phyloP scores from a whole-genome alignment of 1,284 basidiomycete species.

The Vanrija humicola region DNA sequence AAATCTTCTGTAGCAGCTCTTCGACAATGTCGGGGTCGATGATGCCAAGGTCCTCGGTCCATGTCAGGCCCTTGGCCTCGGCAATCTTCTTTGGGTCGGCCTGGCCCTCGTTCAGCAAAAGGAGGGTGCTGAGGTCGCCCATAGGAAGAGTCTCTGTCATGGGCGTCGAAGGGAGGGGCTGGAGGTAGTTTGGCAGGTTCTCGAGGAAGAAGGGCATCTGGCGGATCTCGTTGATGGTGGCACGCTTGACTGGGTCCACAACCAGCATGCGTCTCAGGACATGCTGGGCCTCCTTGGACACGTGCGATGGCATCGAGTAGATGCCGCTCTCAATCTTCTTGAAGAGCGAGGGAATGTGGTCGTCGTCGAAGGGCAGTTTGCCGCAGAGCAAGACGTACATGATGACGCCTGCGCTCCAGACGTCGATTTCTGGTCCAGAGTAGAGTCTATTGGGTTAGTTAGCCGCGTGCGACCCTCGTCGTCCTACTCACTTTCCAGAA shows the following conservation, averaged over 20 bases:
- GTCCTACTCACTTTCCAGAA: constrained; percentile 61
- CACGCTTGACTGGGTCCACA: constrained; percentile 86
- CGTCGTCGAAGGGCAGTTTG: constrained; percentile 88
- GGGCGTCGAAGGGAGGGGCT: constrained; percentile 74
- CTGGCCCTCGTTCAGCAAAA: constrained; percentile 42
- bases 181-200: constrained; percentile 80
- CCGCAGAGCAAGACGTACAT: constrained; percentile 94
- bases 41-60: constrained; percentile 61
- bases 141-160: constrained; percentile 48
- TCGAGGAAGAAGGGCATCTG: constrained; percentile 81
- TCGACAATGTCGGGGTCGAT: constrained; percentile 87
- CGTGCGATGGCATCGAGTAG: constrained; percentile 73
- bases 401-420: constrained; percentile 96
- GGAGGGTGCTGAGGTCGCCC: constrained; percentile 42
- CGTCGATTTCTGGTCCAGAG: constrained; percentile 92
- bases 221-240: constrained; percentile 84
- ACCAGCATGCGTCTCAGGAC: constrained; percentile 83
- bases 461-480: too few species aligned
- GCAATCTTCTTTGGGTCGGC: constrained; percentile 44
- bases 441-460: constrained; percentile 57
- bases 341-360: constrained; percentile 85
- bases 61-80: constrained; percentile 48
- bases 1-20: constrained; percentile 70
- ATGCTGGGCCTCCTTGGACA: constrained; percentile 69
- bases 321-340: constrained; percentile 86